Evolutionary conservation across 1,284 basidiomycete genomes (phyloP), one percentile per base, ranked within the genome.

Genomic region (Apiotrichum sp.): DNA sequence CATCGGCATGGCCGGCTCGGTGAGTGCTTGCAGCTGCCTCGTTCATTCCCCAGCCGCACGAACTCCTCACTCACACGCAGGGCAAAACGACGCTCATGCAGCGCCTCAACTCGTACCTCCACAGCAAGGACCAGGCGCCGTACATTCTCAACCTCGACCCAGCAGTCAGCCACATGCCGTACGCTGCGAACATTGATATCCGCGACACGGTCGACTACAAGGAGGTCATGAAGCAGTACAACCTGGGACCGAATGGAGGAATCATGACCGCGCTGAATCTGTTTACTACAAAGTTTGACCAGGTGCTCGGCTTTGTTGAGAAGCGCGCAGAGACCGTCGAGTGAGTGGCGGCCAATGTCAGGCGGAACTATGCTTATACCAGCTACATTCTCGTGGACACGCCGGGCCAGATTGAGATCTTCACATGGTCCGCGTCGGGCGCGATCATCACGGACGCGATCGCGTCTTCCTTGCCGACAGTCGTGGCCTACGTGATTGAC

Each of bases 211-310:
- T 99, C 50, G 89, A 98, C 75, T 99, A 98, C 76, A 84, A 88
- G 63, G 87, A 98, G 76, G 93, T 99, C 66, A 99, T 99, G 96
- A 93, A 97, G 82, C 93, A 98, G 90, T 98, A 98, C 79, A 96
- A 97, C 72, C 81, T 99, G 52, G 96, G 96, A 4, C 95, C 96
- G 0, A 98, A 98, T 74, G 96, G 96, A 34, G 96, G 92, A 14
- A 98, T 99, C 67, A 77, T 98, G 73, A 99, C 96, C 11, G 89
- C 95, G 0, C 80, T 99, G 65, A 99, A 99, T 71, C 77, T 99
- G 54, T 99, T 99, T 77, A 97, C 96, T 29, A 99, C 96, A 33
- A 99, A 98, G 76, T 96, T 98, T 68, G 96, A 99, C 74, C 96
- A 99, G 76, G 96, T 99, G 4, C 79, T 99, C 44, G 84, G 84